Base-by-base conservation (phyloP, 2,329 filamentous ascomycete species). In the Xylariales sp. region DNA sequence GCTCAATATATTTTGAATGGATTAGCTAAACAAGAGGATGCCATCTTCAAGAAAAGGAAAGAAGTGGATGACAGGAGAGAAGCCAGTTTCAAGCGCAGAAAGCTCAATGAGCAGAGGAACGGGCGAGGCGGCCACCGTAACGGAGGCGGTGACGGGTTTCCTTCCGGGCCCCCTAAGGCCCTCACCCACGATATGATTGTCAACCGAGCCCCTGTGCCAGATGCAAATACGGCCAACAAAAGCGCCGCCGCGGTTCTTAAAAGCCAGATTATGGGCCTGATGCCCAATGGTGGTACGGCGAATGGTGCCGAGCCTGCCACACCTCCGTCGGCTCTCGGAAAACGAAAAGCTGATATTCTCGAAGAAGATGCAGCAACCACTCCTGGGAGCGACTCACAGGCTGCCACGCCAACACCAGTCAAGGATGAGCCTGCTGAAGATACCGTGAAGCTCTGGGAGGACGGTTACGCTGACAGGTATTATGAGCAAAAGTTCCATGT, bases 401-500 rank as follows among this genome's bases (percentile, higher is more conserved):
- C 73, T 24, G 65, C 65, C 35, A 70, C 71, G 11, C 61, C 71
- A 5, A 60, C 68, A 29, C 65, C 75, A 15, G 65, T 70, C 10
- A 55, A 59, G 2, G 81, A 84, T 41, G 83, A 82, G 29, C 75
- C 77, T 14, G 80, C 85, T 2, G 73, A 81, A 46, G 93, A 98
- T 58, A 88, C 83, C 14, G 86, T 98, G 39, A 80, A 84, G 45
- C 71, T 98, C 10, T 98, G 93, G 93, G 93, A 98, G 58, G 83
- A 90, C 39, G 93, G 93, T 6, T 98, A 98, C 60, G 83, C 85
- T 38, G 91, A 96, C 64, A 80, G 93, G 34, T 98, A 98, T 63
- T 98, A 98, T 59, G 85, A 95, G 60, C 88, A 95, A 61, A 98
- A 98, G 61, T 98, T 98, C 57, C 75, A 88, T 37, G 88, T 88